A percentile compares a stretch with the other conserved stretches of the same genome.
Evolutionary conservation across 2,329 filamentous ascomycete genomes (phyloP).

Genomic region (Podosphaera fusca): DNA sequence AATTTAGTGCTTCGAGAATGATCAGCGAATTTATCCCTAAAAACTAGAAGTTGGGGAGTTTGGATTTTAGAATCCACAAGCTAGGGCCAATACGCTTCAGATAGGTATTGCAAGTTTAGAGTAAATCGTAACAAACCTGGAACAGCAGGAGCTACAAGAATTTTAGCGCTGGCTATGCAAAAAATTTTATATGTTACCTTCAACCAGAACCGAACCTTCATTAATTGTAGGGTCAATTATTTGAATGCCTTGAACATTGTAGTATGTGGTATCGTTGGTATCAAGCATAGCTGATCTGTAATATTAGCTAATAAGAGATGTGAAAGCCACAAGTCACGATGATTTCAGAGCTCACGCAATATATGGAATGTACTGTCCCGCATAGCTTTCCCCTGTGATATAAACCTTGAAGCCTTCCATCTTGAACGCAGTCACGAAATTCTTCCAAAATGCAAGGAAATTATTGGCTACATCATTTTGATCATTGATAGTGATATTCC

Average conservation of each 20-base stretch:
- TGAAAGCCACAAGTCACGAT: neutral
- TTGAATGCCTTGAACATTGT: constrained; percentile 33
- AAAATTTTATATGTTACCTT: neutral
- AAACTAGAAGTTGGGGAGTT: neutral
- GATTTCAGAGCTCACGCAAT: constrained; percentile 23
- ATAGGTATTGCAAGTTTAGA: no score
- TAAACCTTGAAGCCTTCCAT: constrained; percentile 35
- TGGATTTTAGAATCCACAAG: no score
- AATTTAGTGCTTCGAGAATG: constrained; percentile 21
- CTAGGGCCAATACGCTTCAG: no score
- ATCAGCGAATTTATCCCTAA: neutral
- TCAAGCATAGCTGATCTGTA: constrained; percentile 18
- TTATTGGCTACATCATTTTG: constrained; percentile 29
- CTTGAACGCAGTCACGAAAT: constrained; percentile 34
- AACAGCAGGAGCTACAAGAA: constrained; percentile 18
- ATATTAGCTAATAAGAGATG: neutral
- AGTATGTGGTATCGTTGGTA: constrained; percentile 28
- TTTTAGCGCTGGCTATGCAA: constrained; percentile 1
- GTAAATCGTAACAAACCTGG: constrained; percentile 3
- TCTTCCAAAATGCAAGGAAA: constrained; percentile 39
- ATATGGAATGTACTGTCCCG: constrained; percentile 21
- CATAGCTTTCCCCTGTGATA: constrained; percentile 39
- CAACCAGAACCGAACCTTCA: neutral
- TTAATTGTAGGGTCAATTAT: constrained; percentile 7
- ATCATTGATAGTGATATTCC: constrained; percentile 25